Conservation (phyloP, 1,139 yeast genomes). For the Kodamaea sp. region DNA sequence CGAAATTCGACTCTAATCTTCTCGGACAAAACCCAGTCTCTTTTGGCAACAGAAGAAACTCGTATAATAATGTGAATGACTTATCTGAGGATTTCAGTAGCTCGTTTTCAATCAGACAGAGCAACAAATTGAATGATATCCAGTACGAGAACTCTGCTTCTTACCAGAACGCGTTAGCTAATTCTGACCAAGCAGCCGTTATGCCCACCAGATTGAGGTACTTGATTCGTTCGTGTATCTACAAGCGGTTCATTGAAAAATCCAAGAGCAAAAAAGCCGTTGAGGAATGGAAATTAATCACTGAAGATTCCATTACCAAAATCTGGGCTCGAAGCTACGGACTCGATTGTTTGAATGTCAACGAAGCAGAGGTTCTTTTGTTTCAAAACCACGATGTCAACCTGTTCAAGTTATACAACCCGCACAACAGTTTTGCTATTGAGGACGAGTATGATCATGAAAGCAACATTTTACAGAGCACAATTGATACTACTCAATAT, state of each 20-base stretch:
- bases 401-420: slow-evolving; percentile 25
- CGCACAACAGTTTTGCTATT: slow-evolving; percentile 28
- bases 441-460: slow-evolving; percentile 23
- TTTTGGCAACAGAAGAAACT: slow-evolving; percentile 3
- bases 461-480: slow-evolving; percentile 35
- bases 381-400: slow-evolving; percentile 42
- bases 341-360: slow-evolving; percentile 50
- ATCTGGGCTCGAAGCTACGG: slow-evolving; percentile 61
- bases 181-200: slow-evolving; percentile 38
- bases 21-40: slow-evolving; percentile 18
- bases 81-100: slow-evolving; percentile 11
- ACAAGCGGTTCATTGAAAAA: slow-evolving; percentile 43
- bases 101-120: slow-evolving; percentile 8
- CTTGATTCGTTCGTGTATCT: slow-evolving; percentile 52
- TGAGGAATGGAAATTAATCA: slow-evolving; percentile 51
- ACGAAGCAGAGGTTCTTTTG: slow-evolving; percentile 51
- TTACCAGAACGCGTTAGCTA: slow-evolving; percentile 28
- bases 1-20: slow-evolving; percentile 35
- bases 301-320: slow-evolving; percentile 54
- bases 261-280: slow-evolving; percentile 13
- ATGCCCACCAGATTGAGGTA: slow-evolving; percentile 52
- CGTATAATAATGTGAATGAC: slow-evolving; percentile 7
- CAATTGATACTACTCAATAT: slow-evolving; percentile 41
- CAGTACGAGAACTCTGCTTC: slow-evolving; percentile 36
- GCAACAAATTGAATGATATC: slow-evolving; percentile 26